phyloP scores from a whole-genome alignment of 352 stramenopile genomes.

The Aphanomyces astaci region DNA sequence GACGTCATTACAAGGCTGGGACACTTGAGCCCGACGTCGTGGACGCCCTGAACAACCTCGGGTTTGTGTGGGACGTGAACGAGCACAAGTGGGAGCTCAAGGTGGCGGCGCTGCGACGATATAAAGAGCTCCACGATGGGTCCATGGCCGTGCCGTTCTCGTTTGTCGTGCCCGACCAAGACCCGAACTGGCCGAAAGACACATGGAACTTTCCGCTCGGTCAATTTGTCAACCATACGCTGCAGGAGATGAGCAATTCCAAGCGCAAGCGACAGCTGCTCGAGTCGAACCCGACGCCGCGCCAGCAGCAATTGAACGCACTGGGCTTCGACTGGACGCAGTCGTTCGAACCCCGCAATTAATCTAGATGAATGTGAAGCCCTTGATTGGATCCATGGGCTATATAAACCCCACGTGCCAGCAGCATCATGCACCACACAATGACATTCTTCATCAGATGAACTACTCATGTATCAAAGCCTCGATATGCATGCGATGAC shows the following conservation, averaged over 20 bases:
- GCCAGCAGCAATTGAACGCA: constrained; percentile 11
- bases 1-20: not conserved
- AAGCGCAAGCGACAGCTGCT: constrained; percentile 2
- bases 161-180: constrained; percentile 15
- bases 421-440: too few species aligned
- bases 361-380: not conserved
- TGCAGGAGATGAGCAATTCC: constrained; percentile 7
- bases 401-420: too few species aligned
- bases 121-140: constrained; percentile 9
- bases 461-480: too few species aligned
- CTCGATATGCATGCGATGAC: too few species aligned
- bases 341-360: not conserved
- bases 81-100: constrained; percentile 15
- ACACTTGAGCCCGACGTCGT: not conserved
- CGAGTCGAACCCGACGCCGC: constrained; percentile 4
- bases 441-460: too few species aligned
- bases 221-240: not conserved
- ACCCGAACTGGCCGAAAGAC: constrained; percentile 6
- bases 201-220: constrained; percentile 15
- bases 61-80: constrained; percentile 19
- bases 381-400: too few species aligned
- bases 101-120: not conserved
- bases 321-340: constrained; percentile 18
- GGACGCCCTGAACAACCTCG: not conserved
- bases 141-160: constrained; percentile 4